Evolutionary conservation across 352 stramenopile species (phyloP).

Genomic region (Phytophthora vignae): DNA sequence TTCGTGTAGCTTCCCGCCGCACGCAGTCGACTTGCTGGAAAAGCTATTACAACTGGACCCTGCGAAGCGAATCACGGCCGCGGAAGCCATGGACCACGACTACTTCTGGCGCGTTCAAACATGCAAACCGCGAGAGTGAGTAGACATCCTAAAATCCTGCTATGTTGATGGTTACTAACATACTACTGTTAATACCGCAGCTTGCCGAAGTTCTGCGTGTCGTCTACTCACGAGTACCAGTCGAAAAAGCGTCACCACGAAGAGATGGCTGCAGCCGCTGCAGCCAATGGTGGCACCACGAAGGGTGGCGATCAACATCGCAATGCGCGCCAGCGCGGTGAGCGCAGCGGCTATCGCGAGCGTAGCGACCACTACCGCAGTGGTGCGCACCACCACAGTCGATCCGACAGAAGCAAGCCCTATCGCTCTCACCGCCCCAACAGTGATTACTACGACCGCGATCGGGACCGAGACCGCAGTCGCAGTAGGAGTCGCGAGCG

Average conservation of each 20-base stretch:
- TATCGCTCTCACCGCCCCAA: slow-evolving; percentile 45
- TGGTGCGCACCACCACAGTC: slow-evolving; percentile 35
- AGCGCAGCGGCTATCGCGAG: slow-evolving; percentile 41
- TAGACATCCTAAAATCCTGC: slow-evolving; percentile 10
- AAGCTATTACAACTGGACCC: slow-evolving; percentile 97
- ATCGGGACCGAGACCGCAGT: slow-evolving; percentile 45
- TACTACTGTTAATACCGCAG: slow-evolving; percentile 37
- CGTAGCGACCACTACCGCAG: slow-evolving; percentile 44
- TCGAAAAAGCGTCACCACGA: slow-evolving; percentile 88
- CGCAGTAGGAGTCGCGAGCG: slow-evolving; percentile 40
- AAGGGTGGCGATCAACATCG: slow-evolving; percentile 41
- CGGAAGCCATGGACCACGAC: slow-evolving; percentile 96
- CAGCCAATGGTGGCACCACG: slow-evolving; percentile 26
- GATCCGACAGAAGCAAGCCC: slow-evolving; percentile 35
- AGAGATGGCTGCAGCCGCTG: slow-evolving; percentile 61
- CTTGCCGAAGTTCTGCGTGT: slow-evolving; percentile 86
- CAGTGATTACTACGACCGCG: slow-evolving; percentile 51
- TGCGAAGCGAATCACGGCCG: slow-evolving; percentile 92
- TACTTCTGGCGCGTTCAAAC: slow-evolving; percentile 96
- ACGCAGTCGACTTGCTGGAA: slow-evolving; percentile 92
- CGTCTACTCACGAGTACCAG: slow-evolving; percentile 87
- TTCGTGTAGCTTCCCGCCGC: slow-evolving; percentile 66
- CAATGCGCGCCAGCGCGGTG: slow-evolving; percentile 38
- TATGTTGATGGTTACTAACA: slow-evolving; percentile 9
- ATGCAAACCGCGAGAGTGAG: slow-evolving; percentile 85